Evolutionary conservation across 768 basidiomycete species (phyloP).

Genomic region (Cubamyces sp.): DNA sequence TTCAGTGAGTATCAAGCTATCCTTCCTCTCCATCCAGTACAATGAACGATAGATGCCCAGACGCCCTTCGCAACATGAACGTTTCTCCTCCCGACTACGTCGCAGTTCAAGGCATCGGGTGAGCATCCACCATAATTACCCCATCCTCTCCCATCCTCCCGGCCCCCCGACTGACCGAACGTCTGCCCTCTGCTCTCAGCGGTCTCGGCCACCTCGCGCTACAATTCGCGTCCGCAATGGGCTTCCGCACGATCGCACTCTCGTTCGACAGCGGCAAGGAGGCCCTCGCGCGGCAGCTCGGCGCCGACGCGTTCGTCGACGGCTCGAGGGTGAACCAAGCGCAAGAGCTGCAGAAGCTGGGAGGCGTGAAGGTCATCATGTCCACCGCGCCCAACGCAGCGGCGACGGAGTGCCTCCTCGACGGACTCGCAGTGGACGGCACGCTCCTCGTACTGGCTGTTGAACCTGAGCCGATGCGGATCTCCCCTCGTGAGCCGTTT

Average conservation of each 20-base stretch:
- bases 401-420: conserved; percentile 25
- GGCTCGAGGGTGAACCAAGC: conserved; percentile 33
- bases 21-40: conserved; percentile 70
- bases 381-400: conserved; percentile 35
- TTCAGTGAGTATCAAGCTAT: conserved; percentile 63
- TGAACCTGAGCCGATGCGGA: conserved; percentile 22
- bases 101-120: conserved; percentile 43
- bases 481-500: conserved; percentile 26
- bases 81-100: conserved; percentile 41
- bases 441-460: conserved; percentile 29
- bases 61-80: conserved; percentile 35
- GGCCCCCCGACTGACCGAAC: not conserved
- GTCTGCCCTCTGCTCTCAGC: conserved; percentile 3
- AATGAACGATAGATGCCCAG: conserved; percentile 1
- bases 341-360: conserved; percentile 37
- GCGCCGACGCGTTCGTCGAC: conserved; percentile 44
- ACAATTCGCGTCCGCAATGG: conserved; percentile 40
- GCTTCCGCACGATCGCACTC: conserved; percentile 41
- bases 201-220: conserved; percentile 41
- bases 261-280: conserved; percentile 37
- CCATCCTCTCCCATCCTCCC: too few species aligned
- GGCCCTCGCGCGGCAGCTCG: conserved; percentile 38
- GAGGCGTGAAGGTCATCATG: conserved; percentile 42
- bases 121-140: too few species aligned
- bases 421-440: conserved; percentile 28